Conservation (phyloP, 768 basidiomycete species). For the Pisolithus sp. region DNA sequence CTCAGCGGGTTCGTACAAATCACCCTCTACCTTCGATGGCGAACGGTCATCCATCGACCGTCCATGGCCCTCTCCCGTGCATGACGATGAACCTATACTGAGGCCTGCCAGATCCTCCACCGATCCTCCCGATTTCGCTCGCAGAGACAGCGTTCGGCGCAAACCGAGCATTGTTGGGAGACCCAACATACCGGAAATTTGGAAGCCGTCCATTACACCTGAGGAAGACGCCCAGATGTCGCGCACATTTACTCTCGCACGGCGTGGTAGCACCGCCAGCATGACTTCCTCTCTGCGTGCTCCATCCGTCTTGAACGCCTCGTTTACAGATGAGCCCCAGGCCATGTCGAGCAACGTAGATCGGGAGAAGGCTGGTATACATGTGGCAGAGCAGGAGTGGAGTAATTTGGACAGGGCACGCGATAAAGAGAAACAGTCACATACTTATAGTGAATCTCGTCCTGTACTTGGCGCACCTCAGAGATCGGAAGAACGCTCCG, state of each 20-base stretch:
- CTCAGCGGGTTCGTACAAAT: slow-evolving; percentile 21
- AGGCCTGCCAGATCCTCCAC: slow-evolving; percentile 15
- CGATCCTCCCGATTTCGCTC: slow-evolving; percentile 17
- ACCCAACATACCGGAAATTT: slow-evolving; percentile 38
- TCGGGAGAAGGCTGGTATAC: slow-evolving; percentile 21
- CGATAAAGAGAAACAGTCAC: slow-evolving; percentile 15
- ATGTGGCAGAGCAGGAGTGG: slow-evolving; percentile 26
- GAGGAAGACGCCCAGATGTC: slow-evolving; percentile 39
- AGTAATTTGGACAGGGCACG: slow-evolving; percentile 16
- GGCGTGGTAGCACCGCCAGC: slow-evolving; percentile 45
- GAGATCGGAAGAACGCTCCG: slow-evolving; percentile 14
- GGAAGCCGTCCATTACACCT: slow-evolving; percentile 42
- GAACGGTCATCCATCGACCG: slow-evolving; percentile 16
- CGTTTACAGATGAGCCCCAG: slow-evolving; percentile 26
- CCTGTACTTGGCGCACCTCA: slow-evolving; percentile 8
- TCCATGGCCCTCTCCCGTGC: slow-evolving; percentile 13
- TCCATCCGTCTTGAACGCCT: slow-evolving; percentile 34
- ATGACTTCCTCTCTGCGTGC: slow-evolving; percentile 43
- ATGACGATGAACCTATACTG: slow-evolving; percentile 25
- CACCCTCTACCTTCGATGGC: slow-evolving; percentile 20
- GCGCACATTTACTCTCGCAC: slow-evolving; percentile 36
- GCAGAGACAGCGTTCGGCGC: slow-evolving; percentile 23
- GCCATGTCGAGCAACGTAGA: slow-evolving; percentile 16
- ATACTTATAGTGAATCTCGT: slow-evolving; percentile 20
- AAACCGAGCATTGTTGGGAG: slow-evolving; percentile 30